Conservation (phyloP, 768 basidiomycete genomes). For the Ephemerocybe angulata region DNA sequence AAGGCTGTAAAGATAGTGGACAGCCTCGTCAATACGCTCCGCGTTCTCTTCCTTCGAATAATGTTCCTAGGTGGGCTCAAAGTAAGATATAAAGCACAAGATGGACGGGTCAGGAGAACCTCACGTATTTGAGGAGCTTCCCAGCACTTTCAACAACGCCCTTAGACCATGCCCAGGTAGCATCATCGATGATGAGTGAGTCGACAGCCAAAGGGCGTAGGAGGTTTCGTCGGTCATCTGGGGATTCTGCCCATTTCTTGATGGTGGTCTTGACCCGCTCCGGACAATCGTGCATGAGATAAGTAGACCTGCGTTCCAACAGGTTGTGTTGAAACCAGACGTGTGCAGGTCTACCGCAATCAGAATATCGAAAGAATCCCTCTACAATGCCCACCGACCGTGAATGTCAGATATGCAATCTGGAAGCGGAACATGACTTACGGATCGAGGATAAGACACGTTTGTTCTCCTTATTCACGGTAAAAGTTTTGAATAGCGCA, state of each 20-base stretch:
- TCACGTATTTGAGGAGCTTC: not conserved
- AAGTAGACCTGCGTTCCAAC: not conserved
- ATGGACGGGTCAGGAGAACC: no score
- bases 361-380: not conserved
- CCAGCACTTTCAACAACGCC: not conserved
- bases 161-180: not conserved
- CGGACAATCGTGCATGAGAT: conserved; percentile 2
- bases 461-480: no score
- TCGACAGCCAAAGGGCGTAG: not conserved
- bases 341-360: not conserved
- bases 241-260: not conserved
- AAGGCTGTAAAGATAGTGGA: not conserved
- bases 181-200: not conserved
- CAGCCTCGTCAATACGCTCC: not conserved
- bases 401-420: no score
- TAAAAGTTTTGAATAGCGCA: not conserved
- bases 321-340: conserved; percentile 5
- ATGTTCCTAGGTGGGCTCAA: not conserved
- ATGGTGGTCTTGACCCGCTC: not conserved
- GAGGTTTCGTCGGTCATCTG: no score
- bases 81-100: no score
- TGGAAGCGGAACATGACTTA: no score
- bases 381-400: no score
- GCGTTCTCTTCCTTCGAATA: not conserved
- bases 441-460: not conserved